Base-by-base conservation (phyloP, 345 rosid species). In the Hevea brasiliensis region DNA sequence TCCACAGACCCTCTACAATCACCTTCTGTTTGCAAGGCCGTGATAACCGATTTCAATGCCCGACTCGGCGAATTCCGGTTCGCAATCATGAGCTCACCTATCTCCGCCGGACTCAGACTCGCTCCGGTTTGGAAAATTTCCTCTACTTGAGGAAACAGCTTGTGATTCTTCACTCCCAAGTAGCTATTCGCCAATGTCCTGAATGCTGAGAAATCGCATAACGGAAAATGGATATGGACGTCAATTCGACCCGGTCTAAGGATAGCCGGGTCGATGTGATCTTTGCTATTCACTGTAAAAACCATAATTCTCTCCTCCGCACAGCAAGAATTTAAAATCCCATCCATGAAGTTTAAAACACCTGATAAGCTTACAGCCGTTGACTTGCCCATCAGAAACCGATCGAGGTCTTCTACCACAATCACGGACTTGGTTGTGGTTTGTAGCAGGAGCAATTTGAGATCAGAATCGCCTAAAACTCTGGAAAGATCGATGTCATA, bases 1-100 rank as follows among this genome's bases (percentile, higher is more conserved):
- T 58, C 77, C 57, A 15, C 48, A 2, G 72, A 66, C 9, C 82
- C 81, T 68, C 95, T 78, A 47, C 91, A 79, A 21, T 90, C 94
- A 0, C 94, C 95, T 18, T 89, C 94, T 1, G 84, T 87, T 61
- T 92, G 97, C 64, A 96, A 27, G 4, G 98, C 99, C 13, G 75
- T 81, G 55, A 96, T 91, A 0, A 96, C 97, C 24, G 93, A 76
- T 78, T 88, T 96, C 82, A 96, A 67, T 20, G 99, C 99, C 71
- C 99, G 88, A 77, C 91, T 91, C n/a, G 98, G 99, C 59, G 98
- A 96, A 56, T 72, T 87, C 67, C 98, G 87, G 81, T 96, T 93
- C 8, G 92, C 89, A 55, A 93, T 91, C 99, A 96, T 90, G 60
- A 96, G 72, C 75, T 96, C 99, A 1, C 96, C 89, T 41, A 96